Evolutionary conservation across 2,329 filamentous ascomycete genomes (phyloP), one percentile per base, ranked within the genome.

Genomic region (Cladophialophora psammophila): DNA sequence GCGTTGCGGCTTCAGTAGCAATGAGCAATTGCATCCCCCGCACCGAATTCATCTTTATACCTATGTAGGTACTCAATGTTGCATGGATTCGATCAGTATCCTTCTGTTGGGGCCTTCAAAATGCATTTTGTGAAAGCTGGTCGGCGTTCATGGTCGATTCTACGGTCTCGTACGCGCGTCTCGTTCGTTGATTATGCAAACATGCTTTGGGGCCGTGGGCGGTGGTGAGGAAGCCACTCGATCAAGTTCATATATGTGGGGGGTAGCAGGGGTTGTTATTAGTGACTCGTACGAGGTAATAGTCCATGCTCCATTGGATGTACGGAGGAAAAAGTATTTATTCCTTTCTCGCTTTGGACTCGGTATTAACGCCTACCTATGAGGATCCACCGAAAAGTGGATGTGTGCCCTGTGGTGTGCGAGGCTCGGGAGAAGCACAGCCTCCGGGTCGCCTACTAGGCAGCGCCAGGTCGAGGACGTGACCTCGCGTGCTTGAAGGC

Each of bases 1-100:
- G 83, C 84, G 69, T 77, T 90, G 68, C 85, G 85, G 75, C 78
- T 90, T 67, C 79, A 85, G 72, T 85, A 61, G 48, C 34, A 78
- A 59, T 35, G 48, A 53, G 56, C 13, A 60, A 59, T 13, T 40
- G n/a, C 56, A 20, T 18, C 40, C 34, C 6, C 18, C 18, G 55
- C 40, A 48, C 1, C 42, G 18, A 20, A 26, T 50, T 10, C 45
- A 26, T 50, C 45, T n/a, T n/a, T n/a, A 26, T 26, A 26, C 18
- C 45, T 50, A 45, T 2, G 9, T 15, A 26, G 26, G 9, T 50
- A 26, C 5, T 50, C 18, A 26, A 8, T 10, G 26, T 20, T 18
- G n/a, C 5, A 9, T 45, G 15, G 4, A 6, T 9, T 18, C n/a
- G 40, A 10, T 10, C 18, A n/a, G 7, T 9, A n/a, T 18, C 6